Base-by-base conservation (phyloP, 192 early-diverging fungal species). In the Entomortierella parvispora region DNA sequence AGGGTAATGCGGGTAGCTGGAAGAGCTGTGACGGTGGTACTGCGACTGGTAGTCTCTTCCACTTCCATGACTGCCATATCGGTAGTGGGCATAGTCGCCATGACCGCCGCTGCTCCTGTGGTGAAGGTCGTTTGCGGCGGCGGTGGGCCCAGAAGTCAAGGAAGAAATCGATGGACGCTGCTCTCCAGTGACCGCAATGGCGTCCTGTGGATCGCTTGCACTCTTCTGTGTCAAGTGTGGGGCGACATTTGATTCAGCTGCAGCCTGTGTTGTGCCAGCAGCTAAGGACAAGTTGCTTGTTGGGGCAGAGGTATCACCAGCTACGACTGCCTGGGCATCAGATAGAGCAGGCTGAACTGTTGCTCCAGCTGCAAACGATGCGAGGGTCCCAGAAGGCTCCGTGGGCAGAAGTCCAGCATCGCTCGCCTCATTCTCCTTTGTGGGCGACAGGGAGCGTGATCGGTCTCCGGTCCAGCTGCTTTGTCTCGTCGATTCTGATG, bases 11-110 rank as follows among this genome's bases (percentile, higher is more conserved):
- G 62, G 48, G 17, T 71, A 59, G 64, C 34, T 37, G 42, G 66
- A 56, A 22, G 65, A 77, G 28, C 66, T 44, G 34, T 67, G 51
- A 23, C 72, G 58, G 54, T 71, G 62, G 57, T 77, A 71, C 18
- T 58, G 43, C 33, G 66, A 51, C 42, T 75, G 66, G 50, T 68
- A 69, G 45, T 42, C 28, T 20, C 14, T 43, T 8, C 43, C 20
- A 31, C 31, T 12, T 9, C 28, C 40, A n/a, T 52, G 52, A 40
- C 37, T 40, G 12, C 37, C 37, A 40, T 40, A 40, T 40, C 37
- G 5, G 12, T 40, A 62, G 3, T 44, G 42, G 7, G 37, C 37
- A 40, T 40, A 40, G 14, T 71, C 69, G 1, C 52, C 54, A 23
- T 63, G 69, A 14, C 69, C 31, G 23, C 65, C 42, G 25, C 48